phyloP scores from a whole-genome alignment of 106 monocot species.

The Vanilla planifolia region DNA sequence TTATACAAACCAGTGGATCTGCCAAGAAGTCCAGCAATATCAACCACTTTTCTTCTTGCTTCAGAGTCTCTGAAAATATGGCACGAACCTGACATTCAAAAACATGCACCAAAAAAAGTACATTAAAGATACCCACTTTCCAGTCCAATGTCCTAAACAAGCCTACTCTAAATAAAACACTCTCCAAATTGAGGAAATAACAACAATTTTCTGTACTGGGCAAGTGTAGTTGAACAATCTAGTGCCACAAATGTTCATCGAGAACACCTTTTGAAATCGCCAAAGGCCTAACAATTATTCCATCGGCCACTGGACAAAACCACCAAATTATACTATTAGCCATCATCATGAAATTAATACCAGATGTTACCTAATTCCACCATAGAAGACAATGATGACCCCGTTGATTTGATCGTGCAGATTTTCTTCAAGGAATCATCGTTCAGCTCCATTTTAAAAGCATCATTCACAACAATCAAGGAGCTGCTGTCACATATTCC shows the following conservation, averaged over 20 bases:
- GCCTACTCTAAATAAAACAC: too few relatives aligned
- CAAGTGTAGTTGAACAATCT: too few relatives aligned
- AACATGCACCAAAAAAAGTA: background rate
- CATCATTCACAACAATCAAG: slow-evolving; percentile 53
- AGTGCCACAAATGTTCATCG: background rate
- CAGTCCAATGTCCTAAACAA: too few relatives aligned
- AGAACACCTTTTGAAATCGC: background rate
- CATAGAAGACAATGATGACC: slow-evolving; percentile 44
- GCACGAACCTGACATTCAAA: slow-evolving; percentile 42
- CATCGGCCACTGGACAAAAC: background rate
- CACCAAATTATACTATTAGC: background rate
- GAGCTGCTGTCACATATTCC: slow-evolving; percentile 82
- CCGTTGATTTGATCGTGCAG: slow-evolving; percentile 59
- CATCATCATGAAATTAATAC: background rate
- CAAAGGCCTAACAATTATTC: background rate
- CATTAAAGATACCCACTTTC: background rate
- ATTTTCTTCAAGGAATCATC: slow-evolving; percentile 48
- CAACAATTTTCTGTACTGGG: background rate
- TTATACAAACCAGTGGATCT: slow-evolving; percentile 69
- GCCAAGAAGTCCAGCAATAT: slow-evolving; percentile 51
- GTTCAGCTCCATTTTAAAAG: slow-evolving; percentile 23
- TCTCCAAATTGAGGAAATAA: background rate
- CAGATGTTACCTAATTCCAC: slow-evolving; percentile 19
- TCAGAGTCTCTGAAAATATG: slow-evolving; percentile 45
- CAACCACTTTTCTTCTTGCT: slow-evolving; percentile 33